These are phyloP conservation scores for Chlorella sp. DNA, from an alignment of 139 green algal species.

Conservation along the genomic window DNA sequence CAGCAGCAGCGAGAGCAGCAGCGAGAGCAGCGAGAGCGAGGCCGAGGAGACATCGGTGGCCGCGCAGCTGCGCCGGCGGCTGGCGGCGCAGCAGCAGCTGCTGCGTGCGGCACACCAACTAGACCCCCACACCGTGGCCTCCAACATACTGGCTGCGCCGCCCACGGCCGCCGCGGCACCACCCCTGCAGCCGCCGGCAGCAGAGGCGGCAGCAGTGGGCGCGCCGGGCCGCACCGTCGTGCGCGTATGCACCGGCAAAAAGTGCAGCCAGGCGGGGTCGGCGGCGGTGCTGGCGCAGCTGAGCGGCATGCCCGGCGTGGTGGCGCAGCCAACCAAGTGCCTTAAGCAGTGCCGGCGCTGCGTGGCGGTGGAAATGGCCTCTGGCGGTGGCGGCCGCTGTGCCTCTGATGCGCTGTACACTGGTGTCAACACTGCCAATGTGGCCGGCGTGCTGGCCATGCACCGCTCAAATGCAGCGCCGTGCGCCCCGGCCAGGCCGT, in stretches of 20 bases:
- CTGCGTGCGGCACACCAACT: not conserved
- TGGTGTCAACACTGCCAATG: not conserved
- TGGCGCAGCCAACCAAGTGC: not conserved
- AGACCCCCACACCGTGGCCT: not conserved
- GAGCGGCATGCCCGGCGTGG: not conserved
- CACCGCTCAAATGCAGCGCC: not conserved
- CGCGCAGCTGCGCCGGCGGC: not conserved
- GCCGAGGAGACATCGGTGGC: not conserved
- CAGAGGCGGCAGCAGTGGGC: not conserved
- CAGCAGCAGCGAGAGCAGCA: conserved; percentile 7
- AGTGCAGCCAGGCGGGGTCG: conserved; percentile 3
- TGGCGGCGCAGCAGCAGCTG: not conserved
- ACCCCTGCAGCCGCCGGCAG: not conserved
- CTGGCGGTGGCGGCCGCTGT: no score
- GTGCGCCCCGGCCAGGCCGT: no score
- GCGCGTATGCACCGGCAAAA: conserved; percentile 12
- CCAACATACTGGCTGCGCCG: not conserved
- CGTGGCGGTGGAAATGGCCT: not conserved
- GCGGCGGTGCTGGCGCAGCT: not conserved
- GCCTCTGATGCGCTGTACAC: not conserved
- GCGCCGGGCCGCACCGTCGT: not conserved
- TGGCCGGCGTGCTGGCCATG: conserved; percentile 8
- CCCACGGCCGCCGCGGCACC: not conserved
- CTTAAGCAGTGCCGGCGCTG: not conserved
- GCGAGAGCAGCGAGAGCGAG: conserved; percentile 7